Base-by-base conservation (phyloP, 257 asterid genomes). In the Cinchona pubescens region DNA sequence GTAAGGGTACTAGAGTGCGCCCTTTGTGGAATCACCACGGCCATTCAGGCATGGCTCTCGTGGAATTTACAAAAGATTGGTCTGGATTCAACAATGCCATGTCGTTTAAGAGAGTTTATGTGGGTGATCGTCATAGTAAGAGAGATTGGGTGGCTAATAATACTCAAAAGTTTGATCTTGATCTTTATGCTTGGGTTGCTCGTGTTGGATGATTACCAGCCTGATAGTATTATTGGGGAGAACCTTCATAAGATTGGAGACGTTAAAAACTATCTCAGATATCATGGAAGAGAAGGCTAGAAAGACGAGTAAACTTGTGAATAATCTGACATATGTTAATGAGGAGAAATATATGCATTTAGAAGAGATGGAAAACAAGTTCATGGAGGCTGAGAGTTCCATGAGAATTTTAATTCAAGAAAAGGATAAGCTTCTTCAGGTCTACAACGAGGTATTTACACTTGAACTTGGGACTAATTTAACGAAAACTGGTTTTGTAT, bases 101-200 rank as follows among this genome's bases (percentile, higher is more conserved):
- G 88, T 84, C 87, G 30, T 92, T 90, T 80, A 96, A 92, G 88
- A 95, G 88, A 76, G 83, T 78, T 75, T 89, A 87, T 16, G 92
- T 85, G 80, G 92, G 86, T 14, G 71, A 85, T 71, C 86, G 83
- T 75, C 99, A 86, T 60, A 97, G 99, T 38, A 87, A 85, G 90
- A 87, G 71, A 75, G 78, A 88, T 48, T 92, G 96, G 96, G 75
- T 82, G 75, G 86, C 76, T 56, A 86, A 67, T 71, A 83, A 79
- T 75, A 90, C 76, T 11, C 16, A 25, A 21, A 80, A 84, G 35
- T 69, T 85, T 46, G 89, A 79, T n/a, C n/a, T n/a, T n/a, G n/a
- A n/a, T 79, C 83, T 88, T 48, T 92, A 86, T 81, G 98, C 88
- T 25, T 95, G 98, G 98, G 86, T 90, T 78, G 98, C 98, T 75